Percentiles rank a stretch among this genome's conserved stretches.
Conservation (phyloP, 2,329 filamentous ascomycete genomes). For the Plenodomus tracheiphilus region DNA sequence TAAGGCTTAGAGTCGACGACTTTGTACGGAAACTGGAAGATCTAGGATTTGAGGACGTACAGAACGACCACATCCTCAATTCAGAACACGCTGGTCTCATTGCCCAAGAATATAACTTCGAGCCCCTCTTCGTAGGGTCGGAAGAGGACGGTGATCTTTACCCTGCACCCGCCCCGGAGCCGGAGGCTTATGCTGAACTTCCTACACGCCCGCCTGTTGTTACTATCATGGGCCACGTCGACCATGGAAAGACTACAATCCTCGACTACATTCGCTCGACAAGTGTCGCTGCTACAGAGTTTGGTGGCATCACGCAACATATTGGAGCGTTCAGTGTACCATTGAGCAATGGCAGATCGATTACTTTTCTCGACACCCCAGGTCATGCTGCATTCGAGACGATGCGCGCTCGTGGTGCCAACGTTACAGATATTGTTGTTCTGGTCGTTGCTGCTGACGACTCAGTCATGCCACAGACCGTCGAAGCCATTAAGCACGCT, state of each 20-base stretch:
- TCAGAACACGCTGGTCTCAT: constrained; percentile 89
- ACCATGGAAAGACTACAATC: constrained; percentile 97
- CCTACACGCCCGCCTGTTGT: constrained; percentile 86
- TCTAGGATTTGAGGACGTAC: constrained; percentile 89
- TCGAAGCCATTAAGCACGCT: constrained; percentile 95
- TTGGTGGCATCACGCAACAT: constrained; percentile 97
- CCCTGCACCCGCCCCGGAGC: constrained; percentile 55
- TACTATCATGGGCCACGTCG: constrained; percentile 99
- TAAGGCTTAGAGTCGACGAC: constrained; percentile 69
- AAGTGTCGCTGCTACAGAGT: constrained; percentile 86
- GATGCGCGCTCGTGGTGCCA: constrained; percentile 94
- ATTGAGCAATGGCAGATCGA: constrained; percentile 79
- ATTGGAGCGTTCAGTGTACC: constrained; percentile 95
- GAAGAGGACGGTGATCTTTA: constrained; percentile 72
- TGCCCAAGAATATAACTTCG: constrained; percentile 89
- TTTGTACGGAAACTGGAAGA: constrained; percentile 78
- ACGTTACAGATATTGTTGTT: constrained; percentile 95
- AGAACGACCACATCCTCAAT: constrained; percentile 82
- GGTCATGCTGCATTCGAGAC: constrained; percentile 94
- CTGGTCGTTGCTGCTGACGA: constrained; percentile 96
- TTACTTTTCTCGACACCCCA: constrained; percentile 96
- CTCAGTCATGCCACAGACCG: constrained; percentile 93
- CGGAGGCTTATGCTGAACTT: constrained; percentile 65
- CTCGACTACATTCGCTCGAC: constrained; percentile 92
- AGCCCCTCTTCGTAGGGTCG: constrained; percentile 71